Base-by-base conservation (phyloP, 257 asterid genomes). In the Galeopsis tetrahit region DNA sequence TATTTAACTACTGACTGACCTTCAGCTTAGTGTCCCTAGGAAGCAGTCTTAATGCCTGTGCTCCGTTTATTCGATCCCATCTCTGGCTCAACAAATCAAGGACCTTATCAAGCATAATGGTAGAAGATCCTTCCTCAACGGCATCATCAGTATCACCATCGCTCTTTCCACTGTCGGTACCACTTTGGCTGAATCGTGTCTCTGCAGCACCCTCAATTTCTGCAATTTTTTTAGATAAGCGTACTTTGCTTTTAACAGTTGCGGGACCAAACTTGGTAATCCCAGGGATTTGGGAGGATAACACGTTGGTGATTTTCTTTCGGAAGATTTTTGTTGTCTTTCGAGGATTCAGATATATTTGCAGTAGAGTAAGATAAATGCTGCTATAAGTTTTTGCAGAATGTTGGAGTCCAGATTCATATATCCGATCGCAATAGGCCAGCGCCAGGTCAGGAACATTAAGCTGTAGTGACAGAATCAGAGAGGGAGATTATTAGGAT, bases 51-150 rank as follows among this genome's bases (percentile, higher is more conserved):
- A 95, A 67, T 68, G 99, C 98, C 79, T 95, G 96, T 14, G 97
- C 98, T 75, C 97, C 99, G 68, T 92, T 89, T 82, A 92, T 90
- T 56, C 95, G 88, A 64, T 95, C 99, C 99, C 99, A 95, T 79
- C 97, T 86, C 75, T 70, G 78, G 81, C 96, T 81, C 96, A 95
- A 81, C 85, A 95, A 85, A 85, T 95, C 94, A 77, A 92, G 86
- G 60, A 90, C 96, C 83, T 85, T 92, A 82, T 95, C 98, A 55
- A 88, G 93, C 97, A 90, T 92, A 62, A 87, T 90, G 58, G 86
- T 77, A 46, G 98, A 86, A 69, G 71, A 75, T 75, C 86, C 96
- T 85, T 82, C 96, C 79, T 87, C 96, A 39, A 36, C 60, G 67
- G 72, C 80, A 40, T 95, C 96, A 70, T 92, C 96, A 8, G 85